Percentiles rank a stretch among this genome's conserved stretches.
These are phyloP conservation scores for Astragalus glycyphyllos DNA, from an alignment of 306 rosid genomes.

Conservation along the genomic window DNA sequence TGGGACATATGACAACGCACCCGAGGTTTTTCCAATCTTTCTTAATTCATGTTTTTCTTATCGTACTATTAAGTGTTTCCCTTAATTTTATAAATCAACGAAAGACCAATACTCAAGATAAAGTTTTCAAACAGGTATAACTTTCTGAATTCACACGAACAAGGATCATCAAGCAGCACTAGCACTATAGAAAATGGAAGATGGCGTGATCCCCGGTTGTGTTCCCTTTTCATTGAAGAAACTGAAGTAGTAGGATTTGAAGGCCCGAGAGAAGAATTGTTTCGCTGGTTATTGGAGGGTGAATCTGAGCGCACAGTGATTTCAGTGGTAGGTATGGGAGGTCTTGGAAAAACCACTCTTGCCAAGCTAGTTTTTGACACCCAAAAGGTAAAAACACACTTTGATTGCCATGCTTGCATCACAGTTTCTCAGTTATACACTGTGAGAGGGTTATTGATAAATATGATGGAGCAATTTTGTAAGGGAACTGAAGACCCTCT, in stretches of 20 bases:
- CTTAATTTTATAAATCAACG: too few species aligned
- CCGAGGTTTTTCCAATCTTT: too few species aligned
- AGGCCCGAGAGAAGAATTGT: not conserved
- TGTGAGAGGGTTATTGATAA: not conserved
- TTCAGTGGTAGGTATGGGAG: constrained; percentile 31
- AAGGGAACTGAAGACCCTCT: not conserved
- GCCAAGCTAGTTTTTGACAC: constrained; percentile 1
- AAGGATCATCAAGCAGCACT: constrained; percentile 12
- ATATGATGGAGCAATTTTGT: not conserved
- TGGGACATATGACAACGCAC: too few species aligned
- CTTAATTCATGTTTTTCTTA: too few species aligned
- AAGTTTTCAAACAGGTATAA: not conserved
- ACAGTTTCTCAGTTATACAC: not conserved
- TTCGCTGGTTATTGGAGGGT: not conserved
- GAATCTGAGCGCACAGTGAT: not conserved
- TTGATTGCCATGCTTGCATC: not conserved
- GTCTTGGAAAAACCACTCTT: constrained; percentile 41
- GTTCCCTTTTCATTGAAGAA: not conserved
- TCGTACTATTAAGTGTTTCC: too few species aligned
- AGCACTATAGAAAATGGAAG: not conserved
- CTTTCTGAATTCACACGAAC: not conserved
- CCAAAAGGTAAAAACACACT: not conserved
- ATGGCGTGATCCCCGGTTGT: not conserved
- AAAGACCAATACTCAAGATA: too few species aligned
- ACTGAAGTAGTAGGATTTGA: constrained; percentile 22